Conservation (phyloP, 495 filamentous ascomycete genomes). For the Talaromyces wortmannii region DNA sequence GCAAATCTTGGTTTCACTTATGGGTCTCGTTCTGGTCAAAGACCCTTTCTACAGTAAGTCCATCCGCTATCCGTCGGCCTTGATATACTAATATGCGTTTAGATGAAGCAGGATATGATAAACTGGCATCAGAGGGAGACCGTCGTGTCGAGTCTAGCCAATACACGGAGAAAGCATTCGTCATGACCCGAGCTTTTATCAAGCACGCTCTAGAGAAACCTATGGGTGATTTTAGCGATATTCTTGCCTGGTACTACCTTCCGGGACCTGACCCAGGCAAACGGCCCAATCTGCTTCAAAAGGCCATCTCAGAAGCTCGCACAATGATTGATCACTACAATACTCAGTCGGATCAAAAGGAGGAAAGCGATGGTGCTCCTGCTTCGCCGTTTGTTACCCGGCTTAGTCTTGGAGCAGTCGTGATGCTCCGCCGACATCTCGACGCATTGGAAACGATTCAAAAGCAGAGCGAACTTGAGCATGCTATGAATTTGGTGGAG, state of each 20-base stretch:
- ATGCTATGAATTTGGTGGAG: too few species aligned
- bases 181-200: slow-evolving; percentile 47
- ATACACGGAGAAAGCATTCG: slow-evolving; percentile 50
- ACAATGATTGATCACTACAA: slow-evolving; percentile 22
- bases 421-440: slow-evolving; percentile 20
- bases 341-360: slow-evolving; percentile 6
- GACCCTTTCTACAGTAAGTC: slow-evolving; percentile 57
- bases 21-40: slow-evolving; percentile 53
- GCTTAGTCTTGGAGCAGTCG: slow-evolving; percentile 28
- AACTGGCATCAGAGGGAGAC: slow-evolving; percentile 32
- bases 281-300: slow-evolving; percentile 26
- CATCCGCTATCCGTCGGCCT: background rate
- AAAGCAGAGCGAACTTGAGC: background rate
- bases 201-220: slow-evolving; percentile 35
- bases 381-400: slow-evolving; percentile 16
- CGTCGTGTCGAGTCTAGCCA: slow-evolving; percentile 35
- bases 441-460: slow-evolving; percentile 12
- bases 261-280: slow-evolving; percentile 7
- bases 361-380: background rate
- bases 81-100: slow-evolving; percentile 5
- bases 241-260: slow-evolving; percentile 48
- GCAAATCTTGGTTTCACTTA: slow-evolving; percentile 53
- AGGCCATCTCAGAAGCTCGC: slow-evolving; percentile 25
- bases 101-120: slow-evolving; percentile 56
- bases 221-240: slow-evolving; percentile 35